Conservation (phyloP, 495 filamentous ascomycete genomes). For the Letharia lupina region DNA sequence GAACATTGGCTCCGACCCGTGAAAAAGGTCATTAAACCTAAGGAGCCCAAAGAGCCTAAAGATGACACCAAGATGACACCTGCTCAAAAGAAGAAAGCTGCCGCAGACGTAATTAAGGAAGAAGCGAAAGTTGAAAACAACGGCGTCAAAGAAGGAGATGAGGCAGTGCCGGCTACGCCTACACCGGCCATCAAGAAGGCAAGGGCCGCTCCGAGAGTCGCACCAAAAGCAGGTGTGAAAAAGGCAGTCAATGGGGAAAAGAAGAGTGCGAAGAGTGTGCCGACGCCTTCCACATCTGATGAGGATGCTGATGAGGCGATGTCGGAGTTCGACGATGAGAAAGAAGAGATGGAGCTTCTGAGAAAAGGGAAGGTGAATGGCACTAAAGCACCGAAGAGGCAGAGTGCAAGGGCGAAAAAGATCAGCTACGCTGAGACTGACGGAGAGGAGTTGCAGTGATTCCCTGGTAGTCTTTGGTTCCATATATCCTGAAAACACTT, state of each 20-base stretch:
- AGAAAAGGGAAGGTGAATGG: constrained; percentile 19
- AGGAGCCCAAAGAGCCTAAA: constrained; percentile 45
- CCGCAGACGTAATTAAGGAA: constrained; percentile 25
- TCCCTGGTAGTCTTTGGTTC: neutral
- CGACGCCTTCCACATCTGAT: constrained; percentile 25
- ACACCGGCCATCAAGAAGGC: constrained; percentile 24
- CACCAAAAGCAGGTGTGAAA: constrained; percentile 19
- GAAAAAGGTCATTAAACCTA: constrained; percentile 63
- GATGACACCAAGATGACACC: constrained; percentile 29
- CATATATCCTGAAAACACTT: neutral
- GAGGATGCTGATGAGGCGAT: constrained; percentile 27
- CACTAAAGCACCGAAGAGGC: constrained; percentile 13
- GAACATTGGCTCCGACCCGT: constrained; percentile 83
- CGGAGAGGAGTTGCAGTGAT: constrained; percentile 13
- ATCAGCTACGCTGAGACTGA: constrained; percentile 42
- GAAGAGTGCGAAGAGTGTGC: constrained; percentile 26
- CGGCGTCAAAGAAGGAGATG: constrained; percentile 17
- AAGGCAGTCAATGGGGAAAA: constrained; percentile 21
- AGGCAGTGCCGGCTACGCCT: constrained; percentile 5
- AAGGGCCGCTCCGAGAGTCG: constrained; percentile 22
- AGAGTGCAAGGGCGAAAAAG: constrained; percentile 33
- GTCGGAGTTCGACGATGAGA: constrained; percentile 20
- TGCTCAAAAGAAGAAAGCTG: constrained; percentile 28
- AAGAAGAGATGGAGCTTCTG: constrained; percentile 19
- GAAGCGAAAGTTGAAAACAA: constrained; percentile 23